Conservation (phyloP, 768 basidiomycete species). For the Rhizopogon vulgaris region DNA sequence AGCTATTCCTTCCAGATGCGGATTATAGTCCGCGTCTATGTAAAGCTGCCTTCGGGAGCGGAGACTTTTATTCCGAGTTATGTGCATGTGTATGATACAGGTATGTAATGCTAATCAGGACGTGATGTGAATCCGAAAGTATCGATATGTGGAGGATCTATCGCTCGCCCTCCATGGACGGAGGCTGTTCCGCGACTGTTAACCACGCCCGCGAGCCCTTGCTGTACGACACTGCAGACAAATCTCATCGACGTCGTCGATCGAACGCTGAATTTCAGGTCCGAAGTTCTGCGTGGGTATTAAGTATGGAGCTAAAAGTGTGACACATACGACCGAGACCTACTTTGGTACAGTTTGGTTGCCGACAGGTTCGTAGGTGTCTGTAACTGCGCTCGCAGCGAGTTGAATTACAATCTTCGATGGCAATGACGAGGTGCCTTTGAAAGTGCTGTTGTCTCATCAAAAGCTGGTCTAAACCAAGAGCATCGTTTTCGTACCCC, state of each 20-base stretch:
- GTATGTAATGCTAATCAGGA: conserved; percentile 17
- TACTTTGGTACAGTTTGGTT: conserved; percentile 52
- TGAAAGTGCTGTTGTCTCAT: conserved; percentile 60
- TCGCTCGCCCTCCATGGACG: not conserved
- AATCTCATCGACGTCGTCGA: conserved; percentile 66
- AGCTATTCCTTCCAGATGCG: not conserved
- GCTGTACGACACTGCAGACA: conserved; percentile 69
- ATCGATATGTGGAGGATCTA: not conserved
- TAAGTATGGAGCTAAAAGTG: conserved; percentile 6
- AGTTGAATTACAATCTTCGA: conserved; percentile 65
- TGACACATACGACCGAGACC: conserved; percentile 17
- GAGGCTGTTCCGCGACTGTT: conserved; percentile 2
- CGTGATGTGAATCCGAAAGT: not conserved
- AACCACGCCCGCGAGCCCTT: conserved; percentile 27
- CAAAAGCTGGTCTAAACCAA: conserved; percentile 8
- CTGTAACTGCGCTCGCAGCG: conserved; percentile 58
- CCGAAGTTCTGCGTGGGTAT: conserved; percentile 50
- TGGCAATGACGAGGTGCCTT: conserved; percentile 65
- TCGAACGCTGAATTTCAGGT: conserved; percentile 57
- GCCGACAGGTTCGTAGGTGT: conserved; percentile 53
- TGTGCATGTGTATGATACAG: conserved; percentile 20
- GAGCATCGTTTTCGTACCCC: conserved; percentile 39
- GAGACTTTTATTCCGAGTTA: conserved; percentile 8
- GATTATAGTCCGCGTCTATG: not conserved
- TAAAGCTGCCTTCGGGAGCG: conserved; percentile 4